Percentiles rank a stretch among this genome's conserved stretches.
Conservation (phyloP, 2,329 filamentous ascomycete species). For the Allantophomopsis lycopodina region DNA sequence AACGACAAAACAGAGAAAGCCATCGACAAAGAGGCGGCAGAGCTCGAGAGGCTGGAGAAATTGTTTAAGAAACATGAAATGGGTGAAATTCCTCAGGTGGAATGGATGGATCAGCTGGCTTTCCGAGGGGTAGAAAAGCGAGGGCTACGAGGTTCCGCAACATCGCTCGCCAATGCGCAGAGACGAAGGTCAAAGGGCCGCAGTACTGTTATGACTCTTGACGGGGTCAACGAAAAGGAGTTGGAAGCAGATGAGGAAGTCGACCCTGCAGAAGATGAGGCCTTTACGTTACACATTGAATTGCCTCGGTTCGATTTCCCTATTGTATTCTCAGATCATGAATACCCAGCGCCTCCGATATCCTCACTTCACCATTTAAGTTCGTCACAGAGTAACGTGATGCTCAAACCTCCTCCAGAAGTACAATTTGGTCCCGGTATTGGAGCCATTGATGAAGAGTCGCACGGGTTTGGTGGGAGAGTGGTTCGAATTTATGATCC, state of each 20-base stretch:
- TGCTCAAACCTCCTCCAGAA: conserved; percentile 70
- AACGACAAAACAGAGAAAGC: conserved; percentile 30
- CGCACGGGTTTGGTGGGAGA: conserved; percentile 35
- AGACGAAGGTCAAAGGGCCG: conserved; percentile 23
- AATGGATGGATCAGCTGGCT: conserved; percentile 92
- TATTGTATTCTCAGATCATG: conserved; percentile 86
- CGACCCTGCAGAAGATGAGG: conserved; percentile 28
- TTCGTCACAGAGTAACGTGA: conserved; percentile 51
- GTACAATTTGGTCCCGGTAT: conserved; percentile 87
- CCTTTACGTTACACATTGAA: conserved; percentile 79
- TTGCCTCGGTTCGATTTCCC: conserved; percentile 92
- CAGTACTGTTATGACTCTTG: conserved; percentile 19
- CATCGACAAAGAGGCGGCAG: conserved; percentile 57
- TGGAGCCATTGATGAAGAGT: conserved; percentile 42
- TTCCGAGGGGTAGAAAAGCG: conserved; percentile 81
- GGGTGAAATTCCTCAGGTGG: conserved; percentile 83
- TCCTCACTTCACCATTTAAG: conserved; percentile 57
- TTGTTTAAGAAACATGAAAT: conserved; percentile 97
- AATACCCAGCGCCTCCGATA: conserved; percentile 76
- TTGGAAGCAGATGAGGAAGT: conserved; percentile 24
- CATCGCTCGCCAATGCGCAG: conserved; percentile 44
- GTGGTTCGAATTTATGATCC: conserved; percentile 86
- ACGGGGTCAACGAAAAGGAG: conserved; percentile 14
- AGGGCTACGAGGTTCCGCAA: conserved; percentile 48
- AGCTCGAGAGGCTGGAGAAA: conserved; percentile 78